Evolutionary conservation across 2,329 filamentous ascomycete species (phyloP), one percentile per base, ranked within the genome.

Genomic region (Diaporthe sp.): DNA sequence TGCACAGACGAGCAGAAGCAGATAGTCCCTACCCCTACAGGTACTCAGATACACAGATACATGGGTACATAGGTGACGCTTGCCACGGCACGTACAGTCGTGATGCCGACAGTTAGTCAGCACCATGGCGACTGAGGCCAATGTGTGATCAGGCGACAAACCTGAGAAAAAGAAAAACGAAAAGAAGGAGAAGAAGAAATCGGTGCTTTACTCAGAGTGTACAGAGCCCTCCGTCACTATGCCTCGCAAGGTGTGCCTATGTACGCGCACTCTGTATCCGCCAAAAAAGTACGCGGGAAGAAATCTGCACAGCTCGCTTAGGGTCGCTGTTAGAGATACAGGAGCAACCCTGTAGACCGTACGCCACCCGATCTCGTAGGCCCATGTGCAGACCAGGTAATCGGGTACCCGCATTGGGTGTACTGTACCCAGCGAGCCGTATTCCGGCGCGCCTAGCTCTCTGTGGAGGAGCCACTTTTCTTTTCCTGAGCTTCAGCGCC

Each of bases 401-500:
- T 49, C 44, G 44, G 20, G 13, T 22, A 49, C 20, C 44, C 20
- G 44, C 44, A 22, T 9, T 49, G 44, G 44, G 20, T 49, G 44
- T 57, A 31, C 28, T 57, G 15, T 31, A 31, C 55, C 55, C 17
- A 10, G 28, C 10, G 15, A 37, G 28, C 55, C 31, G n/a, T 28
- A 17, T 15, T 13, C 25, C 28, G 25, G 53, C 20, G 15, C 17
- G 44, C 15, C 25, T 13, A 10, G 13, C 25, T 55, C 25, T 28
- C 25, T 6, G 25, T 28, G 22, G 2, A 55, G 61, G 55, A 49
- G 44, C 74, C 71, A 61, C 10, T 34, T 53, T 72, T 73, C 17
- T 61, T 42, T 37, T 4, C 10, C n/a, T 17, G 55, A 34, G 58
- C 17, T 51, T 9, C 9, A 22, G 42, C 12, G 61, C 61, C 61